A percentile compares a stretch with the other conserved stretches of the same genome.
phyloP scores from a whole-genome alignment of 441 rosid species.

The Biscutella laevigata region DNA sequence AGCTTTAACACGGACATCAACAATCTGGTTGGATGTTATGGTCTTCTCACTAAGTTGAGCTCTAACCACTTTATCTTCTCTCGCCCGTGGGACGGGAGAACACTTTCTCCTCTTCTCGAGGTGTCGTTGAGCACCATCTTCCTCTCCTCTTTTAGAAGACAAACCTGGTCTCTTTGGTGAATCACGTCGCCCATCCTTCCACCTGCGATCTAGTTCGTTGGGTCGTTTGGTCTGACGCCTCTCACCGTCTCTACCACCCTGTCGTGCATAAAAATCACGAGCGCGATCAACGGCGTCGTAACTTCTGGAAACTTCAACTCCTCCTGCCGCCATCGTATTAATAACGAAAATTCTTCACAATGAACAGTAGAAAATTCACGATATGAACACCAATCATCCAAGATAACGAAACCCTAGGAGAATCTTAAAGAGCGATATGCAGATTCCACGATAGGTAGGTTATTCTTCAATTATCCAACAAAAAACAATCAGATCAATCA shows the following conservation, averaged over 20 bases:
- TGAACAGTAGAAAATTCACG: conserved; percentile 27
- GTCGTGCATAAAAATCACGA: conserved; percentile 25
- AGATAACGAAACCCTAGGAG: background rate
- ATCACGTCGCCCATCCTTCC: conserved; percentile 21
- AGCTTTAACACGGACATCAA: conserved; percentile 10
- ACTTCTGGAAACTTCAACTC: conserved; percentile 44
- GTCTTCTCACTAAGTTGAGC: conserved; percentile 13
- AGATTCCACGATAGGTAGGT: background rate
- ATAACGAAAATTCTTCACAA: conserved; percentile 50
- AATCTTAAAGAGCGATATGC: background rate
- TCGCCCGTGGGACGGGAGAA: conserved; percentile 37
- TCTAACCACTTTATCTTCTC: conserved; percentile 26
- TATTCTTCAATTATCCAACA: background rate
- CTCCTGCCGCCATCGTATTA: conserved; percentile 74
- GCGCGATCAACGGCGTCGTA: conserved; percentile 30
- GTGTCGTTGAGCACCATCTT: conserved; percentile 27
- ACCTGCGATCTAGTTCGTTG: conserved; percentile 6
- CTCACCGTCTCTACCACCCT: conserved; percentile 18
- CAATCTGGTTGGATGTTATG: background rate
- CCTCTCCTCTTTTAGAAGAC: conserved; percentile 17
- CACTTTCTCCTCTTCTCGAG: conserved; percentile 65
- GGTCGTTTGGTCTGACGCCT: conserved; percentile 17
- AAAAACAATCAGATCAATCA: conserved; percentile 7
- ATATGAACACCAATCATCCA: background rate
- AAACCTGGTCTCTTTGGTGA: conserved; percentile 5